A percentile compares a stretch with the other conserved stretches of the same genome.
These are phyloP conservation scores for Mrakia hoshinonis DNA, from an alignment of 768 basidiomycete species.

Conservation along the genomic window DNA sequence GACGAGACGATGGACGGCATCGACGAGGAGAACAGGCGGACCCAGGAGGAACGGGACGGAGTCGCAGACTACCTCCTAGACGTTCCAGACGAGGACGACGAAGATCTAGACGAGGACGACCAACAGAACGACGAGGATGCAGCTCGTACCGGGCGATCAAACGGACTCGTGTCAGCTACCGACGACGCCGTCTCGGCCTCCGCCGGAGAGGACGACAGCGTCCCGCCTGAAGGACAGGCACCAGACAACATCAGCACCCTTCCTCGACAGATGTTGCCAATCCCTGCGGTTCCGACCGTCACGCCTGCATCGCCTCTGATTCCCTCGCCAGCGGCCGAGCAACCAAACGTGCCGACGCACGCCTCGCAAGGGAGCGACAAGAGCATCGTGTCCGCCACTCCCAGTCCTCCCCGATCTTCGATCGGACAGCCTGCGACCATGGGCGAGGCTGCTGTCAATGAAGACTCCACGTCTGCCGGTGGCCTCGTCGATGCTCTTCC, in stretches of 20 bases:
- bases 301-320: background rate
- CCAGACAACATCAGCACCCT: too few relatives aligned
- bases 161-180: background rate
- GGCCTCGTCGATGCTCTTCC: too few relatives aligned
- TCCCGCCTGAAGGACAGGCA: too few relatives aligned
- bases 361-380: background rate
- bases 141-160: background rate
- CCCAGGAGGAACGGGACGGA: constrained; percentile 12
- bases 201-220: too few relatives aligned
- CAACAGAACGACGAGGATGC: background rate
- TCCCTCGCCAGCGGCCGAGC: background rate
- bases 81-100: constrained; percentile 10
- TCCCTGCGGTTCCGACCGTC: background rate
- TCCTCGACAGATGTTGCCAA: too few relatives aligned
- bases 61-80: constrained; percentile 15
- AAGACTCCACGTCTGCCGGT: too few relatives aligned
- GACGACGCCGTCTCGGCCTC: too few relatives aligned
- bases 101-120: background rate
- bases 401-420: background rate
- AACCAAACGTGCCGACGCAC: background rate
- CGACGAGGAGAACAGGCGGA: background rate
- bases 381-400: constrained; percentile 4
- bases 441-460: background rate
- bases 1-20: constrained; percentile 7
- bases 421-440: background rate